phyloP scores from a whole-genome alignment of 768 basidiomycete genomes.

The Pulveroboletus sp. region DNA sequence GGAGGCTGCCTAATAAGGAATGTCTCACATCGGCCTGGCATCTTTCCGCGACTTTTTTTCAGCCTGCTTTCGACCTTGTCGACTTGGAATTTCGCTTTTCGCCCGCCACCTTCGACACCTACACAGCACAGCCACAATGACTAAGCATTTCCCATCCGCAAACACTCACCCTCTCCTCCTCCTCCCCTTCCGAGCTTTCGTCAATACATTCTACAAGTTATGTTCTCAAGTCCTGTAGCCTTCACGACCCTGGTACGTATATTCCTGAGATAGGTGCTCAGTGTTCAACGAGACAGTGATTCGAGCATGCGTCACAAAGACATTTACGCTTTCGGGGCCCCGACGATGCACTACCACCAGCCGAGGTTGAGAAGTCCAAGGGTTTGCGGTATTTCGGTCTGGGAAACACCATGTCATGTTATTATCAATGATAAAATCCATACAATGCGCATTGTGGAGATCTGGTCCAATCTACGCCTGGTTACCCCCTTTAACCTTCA shows the following conservation, averaged over 20 bases:
- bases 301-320: no score
- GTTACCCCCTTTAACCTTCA: conserved; percentile 49
- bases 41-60: conserved; percentile 27
- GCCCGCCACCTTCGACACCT: not conserved
- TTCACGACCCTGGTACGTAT: no score
- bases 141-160: conserved; percentile 24
- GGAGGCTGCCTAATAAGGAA: conserved; percentile 37
- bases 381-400: conserved; percentile 38
- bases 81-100: conserved; percentile 23
- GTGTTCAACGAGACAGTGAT: no score
- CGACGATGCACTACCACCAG: conserved; percentile 19
- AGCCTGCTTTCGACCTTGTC: conserved; percentile 18
- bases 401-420: conserved; percentile 22
- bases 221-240: no score
- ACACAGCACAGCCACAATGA: conserved; percentile 20
- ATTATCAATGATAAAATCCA: conserved; percentile 8
- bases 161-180: conserved; percentile 4
- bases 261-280: no score
- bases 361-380: conserved; percentile 20
- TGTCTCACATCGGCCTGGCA: conserved; percentile 28
- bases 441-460: conserved; percentile 50
- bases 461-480: conserved; percentile 39
- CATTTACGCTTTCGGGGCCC: not conserved
- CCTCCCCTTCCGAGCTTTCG: not conserved
- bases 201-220: no score